A percentile compares a stretch with the other conserved stretches of the same genome.
These are phyloP conservation scores for Melocanna baccifera DNA, from an alignment of 176 grass and related monocot species.

Conservation along the genomic window DNA sequence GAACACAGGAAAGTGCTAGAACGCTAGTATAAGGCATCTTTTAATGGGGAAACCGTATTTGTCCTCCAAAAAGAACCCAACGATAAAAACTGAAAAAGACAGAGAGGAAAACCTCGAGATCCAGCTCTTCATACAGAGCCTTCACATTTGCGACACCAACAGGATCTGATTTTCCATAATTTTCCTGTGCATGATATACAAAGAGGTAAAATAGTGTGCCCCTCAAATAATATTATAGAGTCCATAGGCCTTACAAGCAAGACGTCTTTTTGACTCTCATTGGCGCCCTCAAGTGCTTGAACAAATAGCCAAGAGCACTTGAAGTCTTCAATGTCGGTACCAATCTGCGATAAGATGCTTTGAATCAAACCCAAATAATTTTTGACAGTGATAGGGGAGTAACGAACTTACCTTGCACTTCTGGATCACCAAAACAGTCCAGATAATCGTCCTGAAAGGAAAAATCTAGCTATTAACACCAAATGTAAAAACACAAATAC, in stretches of 20 bases:
- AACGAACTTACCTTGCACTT: conserved; percentile 52
- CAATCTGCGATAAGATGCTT: conserved; percentile 43
- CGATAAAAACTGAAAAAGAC: not conserved
- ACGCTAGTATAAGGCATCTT: not conserved
- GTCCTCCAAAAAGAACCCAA: not conserved
- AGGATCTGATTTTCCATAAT: conserved; percentile 68
- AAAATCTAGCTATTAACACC: conserved; percentile 3
- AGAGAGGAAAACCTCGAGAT: conserved; percentile 48
- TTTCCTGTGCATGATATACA: conserved; percentile 48
- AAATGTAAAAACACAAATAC: not conserved
- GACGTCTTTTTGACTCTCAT: conserved; percentile 43
- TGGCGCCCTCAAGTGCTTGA: conserved; percentile 46
- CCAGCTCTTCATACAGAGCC: conserved; percentile 57
- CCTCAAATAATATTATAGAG: not conserved
- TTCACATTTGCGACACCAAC: conserved; percentile 63
- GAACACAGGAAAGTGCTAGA: not conserved
- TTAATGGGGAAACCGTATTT: not conserved
- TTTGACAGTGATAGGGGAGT: not conserved
- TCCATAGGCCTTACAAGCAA: conserved; percentile 42
- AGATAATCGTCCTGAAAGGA: conserved; percentile 71
- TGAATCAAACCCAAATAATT: not conserved
- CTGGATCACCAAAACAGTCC: conserved; percentile 83
- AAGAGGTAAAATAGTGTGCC: not conserved
- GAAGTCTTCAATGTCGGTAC: conserved; percentile 73
- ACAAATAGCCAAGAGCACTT: conserved; percentile 82